Base-by-base conservation (phyloP, 2,329 filamentous ascomycete genomes). In the Tolypocladium amazonense region DNA sequence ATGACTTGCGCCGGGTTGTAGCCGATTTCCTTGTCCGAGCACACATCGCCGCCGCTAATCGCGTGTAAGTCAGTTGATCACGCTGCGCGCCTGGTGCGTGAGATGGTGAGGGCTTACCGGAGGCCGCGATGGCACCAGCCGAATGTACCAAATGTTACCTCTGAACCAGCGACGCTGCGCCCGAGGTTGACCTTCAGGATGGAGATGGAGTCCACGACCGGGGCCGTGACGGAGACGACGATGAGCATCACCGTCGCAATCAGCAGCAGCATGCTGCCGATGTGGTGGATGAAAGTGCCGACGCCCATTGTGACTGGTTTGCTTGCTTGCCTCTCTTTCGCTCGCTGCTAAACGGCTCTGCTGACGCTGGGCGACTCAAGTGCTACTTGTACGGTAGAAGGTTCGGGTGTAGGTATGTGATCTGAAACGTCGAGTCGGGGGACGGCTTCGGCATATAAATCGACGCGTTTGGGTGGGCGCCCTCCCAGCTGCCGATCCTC, bases 181-280 rank as follows among this genome's bases (percentile, higher is more conserved):
- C 70, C 70, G 25, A 85, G 72, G 56, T 76, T 71, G 61, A 87
- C 77, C 60, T 76, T 79, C 59, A 87, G 69, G 43, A 88, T 72
- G 53, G 77, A 73, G 52, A 86, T 75, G 64, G 79, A 65, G 65
- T 83, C 75, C 64, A 85, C 77, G 52, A 87, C 80, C 11, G 85
- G 85, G 0, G 84, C 74, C 2, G 83, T 81, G 62, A 87, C 81
- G 62, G 77, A 79, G 59, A 81, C 81, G 63, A 87, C 74, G 61
- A 87, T 70, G 60, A 87, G 76, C 56, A 87, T 76, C 58, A 84
- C 72, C 54, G 79, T 75, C 52, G 83, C 76, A 41, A 75, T 72
- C 60, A 87, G 76, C 56, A 87, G 76, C 65, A 86, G 70, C 64
- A 83, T 78, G 35, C 81, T 81, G 70, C 83, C 84, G 58, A 85